A percentile compares a stretch with the other conserved stretches of the same genome.
Evolutionary conservation across 1,284 basidiomycete genomes (phyloP).

Genomic region (Golubevia pallescens): DNA sequence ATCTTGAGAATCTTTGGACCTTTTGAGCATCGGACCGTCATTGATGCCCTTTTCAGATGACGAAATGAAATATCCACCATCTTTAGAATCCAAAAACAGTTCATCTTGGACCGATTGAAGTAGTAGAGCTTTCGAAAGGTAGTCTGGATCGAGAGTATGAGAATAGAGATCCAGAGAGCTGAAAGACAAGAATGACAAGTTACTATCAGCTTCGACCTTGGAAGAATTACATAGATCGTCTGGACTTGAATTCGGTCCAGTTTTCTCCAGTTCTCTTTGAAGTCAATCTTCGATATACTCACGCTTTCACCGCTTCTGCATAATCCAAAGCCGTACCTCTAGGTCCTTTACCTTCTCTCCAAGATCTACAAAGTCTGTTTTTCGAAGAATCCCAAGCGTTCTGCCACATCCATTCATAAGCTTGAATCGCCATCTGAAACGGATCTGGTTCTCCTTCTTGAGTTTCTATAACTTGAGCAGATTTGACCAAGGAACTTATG

Average conservation of each 20-base stretch:
- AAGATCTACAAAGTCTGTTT: constrained; percentile 43
- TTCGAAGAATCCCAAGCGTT: constrained; percentile 4
- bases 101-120: constrained; percentile 67
- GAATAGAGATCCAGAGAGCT: constrained; percentile 10
- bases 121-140: constrained; percentile 37
- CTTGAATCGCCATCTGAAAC: constrained; percentile 3
- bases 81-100: constrained; percentile 66
- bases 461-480: constrained; percentile 11
- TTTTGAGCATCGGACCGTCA: constrained; percentile 66
- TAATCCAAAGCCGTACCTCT: constrained; percentile 13
- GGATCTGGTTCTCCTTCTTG: constrained; percentile 20
- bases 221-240: no score
- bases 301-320: constrained; percentile 14
- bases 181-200: no score
- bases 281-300: not conserved
- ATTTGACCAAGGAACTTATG: constrained; percentile 48
- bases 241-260: constrained; percentile 35
- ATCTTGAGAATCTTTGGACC: constrained; percentile 68
- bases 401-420: constrained; percentile 4
- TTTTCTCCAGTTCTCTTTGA: not conserved
- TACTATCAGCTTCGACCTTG: no score
- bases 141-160: constrained; percentile 6
- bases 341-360: constrained; percentile 60
- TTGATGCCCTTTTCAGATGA: constrained; percentile 40
- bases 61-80: constrained; percentile 67